These are phyloP conservation scores for Ustilago nuda DNA, from an alignment of 1,284 basidiomycete species.

Conservation along the genomic window DNA sequence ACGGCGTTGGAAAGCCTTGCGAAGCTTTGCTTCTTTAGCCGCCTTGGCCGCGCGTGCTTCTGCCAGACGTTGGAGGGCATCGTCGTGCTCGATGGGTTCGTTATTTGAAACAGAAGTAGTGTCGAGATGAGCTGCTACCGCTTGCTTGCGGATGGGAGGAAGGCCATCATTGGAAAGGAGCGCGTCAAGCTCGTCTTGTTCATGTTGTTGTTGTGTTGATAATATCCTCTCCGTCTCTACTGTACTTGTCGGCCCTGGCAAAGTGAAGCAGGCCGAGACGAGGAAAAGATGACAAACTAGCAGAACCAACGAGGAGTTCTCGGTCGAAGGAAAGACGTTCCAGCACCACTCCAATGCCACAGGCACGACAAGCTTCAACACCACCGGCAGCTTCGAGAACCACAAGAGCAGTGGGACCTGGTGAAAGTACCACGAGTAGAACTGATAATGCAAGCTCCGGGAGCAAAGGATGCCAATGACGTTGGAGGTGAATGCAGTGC, in stretches of 20 bases:
- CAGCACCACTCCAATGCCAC: conserved; percentile 53
- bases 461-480: conserved; percentile 91
- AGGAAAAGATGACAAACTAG: conserved; percentile 44
- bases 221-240: background rate
- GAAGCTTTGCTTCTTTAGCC: conserved; percentile 31
- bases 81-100: conserved; percentile 10
- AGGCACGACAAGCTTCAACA: conserved; percentile 30
- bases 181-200: conserved; percentile 37
- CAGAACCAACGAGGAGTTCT: conserved; percentile 46
- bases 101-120: background rate
- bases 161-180: conserved; percentile 17
- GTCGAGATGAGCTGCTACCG: background rate
- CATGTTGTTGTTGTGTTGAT: background rate
- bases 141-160: conserved; percentile 1
- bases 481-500: conserved; percentile 80
- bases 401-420: conserved; percentile 88
- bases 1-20: conserved; percentile 33
- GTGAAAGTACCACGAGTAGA: conserved; percentile 97
- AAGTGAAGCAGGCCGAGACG: conserved; percentile 41
- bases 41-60: conserved; percentile 20
- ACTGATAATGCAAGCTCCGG: conserved; percentile 97
- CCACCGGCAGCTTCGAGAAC: conserved; percentile 69
- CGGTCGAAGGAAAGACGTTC: conserved; percentile 61
- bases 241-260: conserved; percentile 8
- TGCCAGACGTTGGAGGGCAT: conserved; percentile 13